Percentiles rank a stretch among this genome's conserved stretches.
These are phyloP conservation scores for Graphilbum fragrans DNA, from an alignment of 2,329 filamentous ascomycete genomes.

Conservation along the genomic window DNA sequence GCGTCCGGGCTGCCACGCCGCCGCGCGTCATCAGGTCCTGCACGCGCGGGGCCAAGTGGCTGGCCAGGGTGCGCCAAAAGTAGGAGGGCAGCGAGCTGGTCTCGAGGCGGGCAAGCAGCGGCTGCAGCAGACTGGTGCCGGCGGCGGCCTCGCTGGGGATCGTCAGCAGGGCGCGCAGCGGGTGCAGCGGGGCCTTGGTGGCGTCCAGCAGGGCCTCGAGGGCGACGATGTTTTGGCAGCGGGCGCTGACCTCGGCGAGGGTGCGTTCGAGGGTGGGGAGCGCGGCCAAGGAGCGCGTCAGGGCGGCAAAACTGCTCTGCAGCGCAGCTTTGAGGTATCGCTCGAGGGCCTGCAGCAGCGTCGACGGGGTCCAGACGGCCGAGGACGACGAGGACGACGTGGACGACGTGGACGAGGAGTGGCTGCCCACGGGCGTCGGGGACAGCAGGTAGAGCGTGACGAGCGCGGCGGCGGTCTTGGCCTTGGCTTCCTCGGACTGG, in stretches of 20 bases:
- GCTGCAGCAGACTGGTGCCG: conserved; percentile 52
- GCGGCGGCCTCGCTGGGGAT: conserved; percentile 17
- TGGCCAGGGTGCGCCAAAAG: conserved; percentile 86
- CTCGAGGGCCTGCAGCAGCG: conserved; percentile 68
- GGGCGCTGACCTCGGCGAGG: conserved; percentile 65
- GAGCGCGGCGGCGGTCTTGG: conserved; percentile 61
- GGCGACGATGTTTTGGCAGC: conserved; percentile 86
- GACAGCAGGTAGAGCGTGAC: conserved; percentile 73
- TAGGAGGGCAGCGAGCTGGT: conserved; percentile 78
- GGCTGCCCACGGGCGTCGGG: conserved; percentile 37
- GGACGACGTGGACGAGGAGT: too few species aligned
- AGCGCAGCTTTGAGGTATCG: conserved; percentile 71
- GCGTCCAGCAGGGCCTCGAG: conserved; percentile 65
- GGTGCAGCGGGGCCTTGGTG: conserved; percentile 57
- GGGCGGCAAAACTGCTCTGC: conserved; percentile 62
- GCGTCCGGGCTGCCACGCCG: conserved; percentile 69
- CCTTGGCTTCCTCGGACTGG: conserved; percentile 64
- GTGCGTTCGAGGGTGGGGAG: conserved; percentile 74
- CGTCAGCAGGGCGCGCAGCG: conserved; percentile 33
- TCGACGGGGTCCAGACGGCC: conserved; percentile 50
- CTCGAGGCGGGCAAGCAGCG: conserved; percentile 67
- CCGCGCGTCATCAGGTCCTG: conserved; percentile 76
- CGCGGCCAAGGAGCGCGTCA: conserved; percentile 65
- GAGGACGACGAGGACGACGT: conserved; percentile 27
- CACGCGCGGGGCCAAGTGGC: conserved; percentile 61